Percentiles rank a stretch among this genome's conserved stretches.
Evolutionary conservation across 331 rosid species (phyloP).

Genomic region (Stylosanthes scabra): DNA sequence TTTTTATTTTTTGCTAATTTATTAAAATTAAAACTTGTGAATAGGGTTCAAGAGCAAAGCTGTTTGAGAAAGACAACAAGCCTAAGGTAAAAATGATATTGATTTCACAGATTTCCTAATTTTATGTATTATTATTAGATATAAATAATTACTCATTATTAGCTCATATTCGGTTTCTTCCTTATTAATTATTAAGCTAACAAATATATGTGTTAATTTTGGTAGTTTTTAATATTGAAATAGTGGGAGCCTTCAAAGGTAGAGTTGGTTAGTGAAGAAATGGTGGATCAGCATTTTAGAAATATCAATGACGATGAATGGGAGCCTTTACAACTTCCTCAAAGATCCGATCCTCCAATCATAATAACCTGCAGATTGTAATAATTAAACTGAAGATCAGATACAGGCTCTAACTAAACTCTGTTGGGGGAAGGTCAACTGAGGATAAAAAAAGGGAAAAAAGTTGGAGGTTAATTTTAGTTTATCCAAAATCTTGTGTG

Average conservation of each 20-base stretch:
- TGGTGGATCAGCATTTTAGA: constrained; percentile 31
- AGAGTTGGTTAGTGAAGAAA: constrained; percentile 36
- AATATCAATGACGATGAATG: constrained; percentile 27
- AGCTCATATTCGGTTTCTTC: not conserved
- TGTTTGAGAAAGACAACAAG: constrained; percentile 35
- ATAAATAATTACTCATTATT: not conserved
- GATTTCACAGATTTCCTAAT: no score
- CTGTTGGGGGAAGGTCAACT: not conserved
- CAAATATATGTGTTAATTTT: no score
- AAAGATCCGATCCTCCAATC: constrained; percentile 23
- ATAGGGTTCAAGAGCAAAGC: constrained; percentile 44
- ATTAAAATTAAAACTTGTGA: not conserved
- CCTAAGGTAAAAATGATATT: constrained; percentile 22
- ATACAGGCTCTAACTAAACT: not conserved
- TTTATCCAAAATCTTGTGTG: no score
- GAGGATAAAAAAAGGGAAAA: not conserved
- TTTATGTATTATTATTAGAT: no score
- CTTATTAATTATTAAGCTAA: not conserved
- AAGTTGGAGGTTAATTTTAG: not conserved
- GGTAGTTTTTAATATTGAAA: not conserved
- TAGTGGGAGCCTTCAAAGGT: constrained; percentile 47
- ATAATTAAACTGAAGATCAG: not conserved
- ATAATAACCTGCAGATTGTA: constrained; percentile 23
- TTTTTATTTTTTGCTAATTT: not conserved
- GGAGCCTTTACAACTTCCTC: constrained; percentile 21